These are phyloP conservation scores for Orbilia blumenaviensis DNA, from an alignment of 2,329 filamentous ascomycete genomes.

Conservation along the genomic window DNA sequence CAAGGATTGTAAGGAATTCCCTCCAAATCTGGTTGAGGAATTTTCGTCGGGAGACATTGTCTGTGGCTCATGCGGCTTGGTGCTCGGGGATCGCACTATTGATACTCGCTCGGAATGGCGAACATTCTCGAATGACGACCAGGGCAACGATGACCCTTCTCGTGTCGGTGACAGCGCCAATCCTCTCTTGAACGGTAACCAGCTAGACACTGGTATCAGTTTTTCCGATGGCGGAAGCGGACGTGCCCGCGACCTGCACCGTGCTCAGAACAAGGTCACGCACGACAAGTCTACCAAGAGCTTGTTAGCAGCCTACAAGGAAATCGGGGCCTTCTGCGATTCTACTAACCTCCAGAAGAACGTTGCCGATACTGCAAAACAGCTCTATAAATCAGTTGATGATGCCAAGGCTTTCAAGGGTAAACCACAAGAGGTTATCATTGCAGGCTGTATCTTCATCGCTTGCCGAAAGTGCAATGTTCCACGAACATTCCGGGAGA, in stretches of 20 bases:
- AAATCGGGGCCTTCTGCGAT: conserved; percentile 88
- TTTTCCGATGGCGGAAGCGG: conserved; percentile 77
- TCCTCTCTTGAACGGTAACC: conserved; percentile 85
- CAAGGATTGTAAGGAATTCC: conserved; percentile 87
- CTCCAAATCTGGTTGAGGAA: conserved; percentile 93
- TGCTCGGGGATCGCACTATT: conserved; percentile 88
- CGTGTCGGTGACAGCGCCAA: conserved; percentile 97
- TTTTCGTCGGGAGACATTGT: conserved; percentile 92
- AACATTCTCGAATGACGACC: conserved; percentile 97
- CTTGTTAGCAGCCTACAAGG: conserved; percentile 82
- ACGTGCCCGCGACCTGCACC: conserved; percentile 77
- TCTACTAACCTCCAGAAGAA: conserved; percentile 81
- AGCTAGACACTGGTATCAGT: conserved; percentile 86
- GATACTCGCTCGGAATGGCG: conserved; percentile 98
- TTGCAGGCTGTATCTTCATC: conserved; percentile 97
- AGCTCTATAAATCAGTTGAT: conserved; percentile 92
- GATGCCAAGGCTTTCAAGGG: conserved; percentile 94
- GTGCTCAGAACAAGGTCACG: conserved; percentile 82
- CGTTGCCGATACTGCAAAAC: conserved; percentile 88
- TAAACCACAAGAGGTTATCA: conserved; percentile 91
- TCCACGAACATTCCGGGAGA: conserved; percentile 90
- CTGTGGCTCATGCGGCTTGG: conserved; percentile 88
- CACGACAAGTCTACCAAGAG: conserved; percentile 84
- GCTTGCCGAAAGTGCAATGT: conserved; percentile 89
- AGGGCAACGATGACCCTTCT: conserved; percentile 93